A percentile compares a stretch with the other conserved stretches of the same genome.
These are phyloP conservation scores for Candida coquimbonensis DNA, from an alignment of 805 yeast genomes.

Conservation along the genomic window DNA sequence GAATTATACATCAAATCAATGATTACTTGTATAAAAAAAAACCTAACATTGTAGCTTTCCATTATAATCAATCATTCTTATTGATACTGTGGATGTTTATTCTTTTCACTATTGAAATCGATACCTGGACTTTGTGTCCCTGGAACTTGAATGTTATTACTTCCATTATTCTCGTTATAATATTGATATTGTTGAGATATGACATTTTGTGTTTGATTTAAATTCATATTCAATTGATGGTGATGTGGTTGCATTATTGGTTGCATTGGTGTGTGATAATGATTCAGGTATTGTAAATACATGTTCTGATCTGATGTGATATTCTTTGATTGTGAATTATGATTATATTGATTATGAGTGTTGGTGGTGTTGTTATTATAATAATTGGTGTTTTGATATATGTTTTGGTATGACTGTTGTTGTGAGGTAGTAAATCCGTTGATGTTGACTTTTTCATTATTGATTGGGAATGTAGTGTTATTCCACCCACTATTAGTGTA, in stretches of 20 bases:
- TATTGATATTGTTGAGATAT: not conserved
- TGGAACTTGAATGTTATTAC: slow-evolving; percentile 5
- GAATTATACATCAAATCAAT: no score
- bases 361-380: not conserved
- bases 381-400: not conserved
- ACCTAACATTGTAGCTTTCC: no score
- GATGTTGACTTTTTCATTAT: no score
- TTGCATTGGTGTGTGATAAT: slow-evolving; percentile 1
- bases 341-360: not conserved
- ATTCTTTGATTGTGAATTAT: not conserved
- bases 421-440: no score
- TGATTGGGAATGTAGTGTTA: no score
- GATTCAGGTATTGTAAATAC: slow-evolving; percentile 3
- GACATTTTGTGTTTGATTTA: not conserved
- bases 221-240: no score
- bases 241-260: no score
- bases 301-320: slow-evolving; percentile 1
- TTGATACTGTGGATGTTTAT: not conserved
- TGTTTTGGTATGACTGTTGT: not conserved
- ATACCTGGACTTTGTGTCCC: slow-evolving; percentile 4
- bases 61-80: no score
- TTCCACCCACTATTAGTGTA: not conserved
- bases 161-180: not conserved
- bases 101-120: not conserved
- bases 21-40: no score